These are phyloP conservation scores for Aegilops sharonensis DNA, from an alignment of 176 grass and related monocot genomes.

Conservation along the genomic window DNA sequence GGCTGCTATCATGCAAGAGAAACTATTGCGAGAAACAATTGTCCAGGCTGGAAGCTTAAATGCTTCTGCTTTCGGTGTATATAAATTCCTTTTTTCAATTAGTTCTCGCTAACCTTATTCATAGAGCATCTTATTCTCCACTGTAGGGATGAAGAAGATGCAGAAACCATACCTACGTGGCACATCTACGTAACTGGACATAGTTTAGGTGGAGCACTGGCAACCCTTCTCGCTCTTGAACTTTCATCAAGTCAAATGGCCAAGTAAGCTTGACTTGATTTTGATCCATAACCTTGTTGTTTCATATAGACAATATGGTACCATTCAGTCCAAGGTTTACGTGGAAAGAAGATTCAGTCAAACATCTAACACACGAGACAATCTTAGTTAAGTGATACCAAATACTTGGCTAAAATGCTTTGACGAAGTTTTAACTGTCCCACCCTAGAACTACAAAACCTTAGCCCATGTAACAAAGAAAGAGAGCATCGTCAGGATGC, in stretches of 20 bases:
- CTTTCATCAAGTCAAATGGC: conserved; percentile 86
- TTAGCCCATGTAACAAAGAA: conserved; percentile 4
- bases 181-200: conserved; percentile 92
- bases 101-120: conserved; percentile 9
- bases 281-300: conserved; percentile 17
- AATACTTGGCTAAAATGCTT: not conserved
- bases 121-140: conserved; percentile 36
- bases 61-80: not conserved
- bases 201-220: conserved; percentile 96
- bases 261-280: conserved; percentile 57
- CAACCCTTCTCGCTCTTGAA: conserved; percentile 92
- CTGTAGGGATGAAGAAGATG: conserved; percentile 48
- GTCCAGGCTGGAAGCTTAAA: not conserved
- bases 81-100: not conserved
- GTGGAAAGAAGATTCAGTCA: conserved; percentile 12
- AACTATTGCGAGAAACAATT: conserved; percentile 3
- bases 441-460: not conserved
- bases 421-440: not conserved
- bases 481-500: not conserved
- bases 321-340: conserved; percentile 6
- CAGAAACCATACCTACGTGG: conserved; percentile 57
- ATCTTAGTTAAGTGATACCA: conserved; percentile 2
- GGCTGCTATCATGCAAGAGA: not conserved
- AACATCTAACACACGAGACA: not conserved
- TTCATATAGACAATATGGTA: conserved; percentile 14